phyloP scores from a whole-genome alignment of 164 flowering plant genomes.

The Litsea cubeba region DNA sequence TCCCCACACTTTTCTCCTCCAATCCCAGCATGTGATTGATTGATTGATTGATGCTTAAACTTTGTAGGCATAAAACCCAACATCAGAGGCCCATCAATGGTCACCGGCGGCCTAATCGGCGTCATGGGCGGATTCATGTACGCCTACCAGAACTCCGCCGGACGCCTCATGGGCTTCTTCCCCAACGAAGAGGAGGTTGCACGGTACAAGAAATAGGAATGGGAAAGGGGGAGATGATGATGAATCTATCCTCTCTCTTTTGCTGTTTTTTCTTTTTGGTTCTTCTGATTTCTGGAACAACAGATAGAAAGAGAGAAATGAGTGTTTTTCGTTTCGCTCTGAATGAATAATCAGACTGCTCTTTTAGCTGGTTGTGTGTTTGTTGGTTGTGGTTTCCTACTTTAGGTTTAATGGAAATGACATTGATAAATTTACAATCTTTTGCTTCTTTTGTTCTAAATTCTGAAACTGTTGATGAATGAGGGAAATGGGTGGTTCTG shows the following conservation, averaged over 20 bases:
- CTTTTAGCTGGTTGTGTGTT: too few species aligned
- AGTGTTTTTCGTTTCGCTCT: too few species aligned
- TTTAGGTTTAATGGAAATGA: too few species aligned
- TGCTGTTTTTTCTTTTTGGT: background rate
- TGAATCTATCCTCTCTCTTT: background rate
- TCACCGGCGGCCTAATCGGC: constrained; percentile 92
- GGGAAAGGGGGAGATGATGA: background rate
- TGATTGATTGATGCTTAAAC: background rate
- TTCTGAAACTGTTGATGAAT: too few species aligned
- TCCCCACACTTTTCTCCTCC: background rate
- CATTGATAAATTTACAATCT: too few species aligned
- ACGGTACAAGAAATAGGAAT: constrained; percentile 48
- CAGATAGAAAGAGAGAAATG: too few species aligned
- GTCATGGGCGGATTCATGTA: constrained; percentile 96
- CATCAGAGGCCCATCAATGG: constrained; percentile 89
- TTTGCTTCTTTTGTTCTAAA: too few species aligned
- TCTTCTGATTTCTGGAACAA: background rate
- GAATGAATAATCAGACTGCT: too few species aligned
- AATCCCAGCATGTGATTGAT: background rate
- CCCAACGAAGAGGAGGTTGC: constrained; percentile 92
- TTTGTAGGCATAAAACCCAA: constrained; percentile 79
- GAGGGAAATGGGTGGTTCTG: too few species aligned
- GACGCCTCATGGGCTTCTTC: constrained; percentile 95
- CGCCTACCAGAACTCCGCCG: constrained; percentile 94
- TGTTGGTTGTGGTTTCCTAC: too few species aligned